Evolutionary conservation across 192 early-diverging fungal species (phyloP), one percentile per base, ranked within the genome.

Genomic region (Phycomyces nitens): DNA sequence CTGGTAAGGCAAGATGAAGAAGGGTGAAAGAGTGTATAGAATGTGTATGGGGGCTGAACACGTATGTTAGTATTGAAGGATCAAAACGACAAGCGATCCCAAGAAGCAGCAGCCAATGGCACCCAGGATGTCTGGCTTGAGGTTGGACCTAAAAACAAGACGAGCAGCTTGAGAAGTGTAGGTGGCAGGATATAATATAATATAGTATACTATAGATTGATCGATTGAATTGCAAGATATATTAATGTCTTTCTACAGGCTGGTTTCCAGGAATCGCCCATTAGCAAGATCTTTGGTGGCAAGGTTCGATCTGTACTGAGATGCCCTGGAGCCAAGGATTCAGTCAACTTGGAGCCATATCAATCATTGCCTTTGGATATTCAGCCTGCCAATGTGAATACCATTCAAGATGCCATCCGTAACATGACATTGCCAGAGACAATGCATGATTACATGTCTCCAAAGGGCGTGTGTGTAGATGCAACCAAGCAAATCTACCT

Each of bases 291-390:
- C 9, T 98, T 99, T 73, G 88, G 92, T 1, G 98, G 94, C 5
- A 67, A 80, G 14, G 71, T 91, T 59, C 77, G 94, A 62, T 94
- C 91, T 2, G 85, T 92, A 3, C 73, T 98, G 27, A 78, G 80
- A 39, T 82, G 85, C 56, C 82, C 89, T 1, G 83, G 88, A 14
- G 69, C 80, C 20, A 93, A 89, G 62, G 90, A 91, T 41, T 92
- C 92, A 15, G 83, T 89, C 9, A 97, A 82, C 6, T 58, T 89
- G 49, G 92, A 99, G 73, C 94, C 96, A 11, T 97, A 91, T 70
- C 88, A 87, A 70, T 84, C 89, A 14, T 74, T 99, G 60, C 90
- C 88, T 18, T 80, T 99, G 34, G 96, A 97, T 67, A 87, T 99
- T 58, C 85, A 65, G 41, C 56, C 84, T 66, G 82, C 84, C 20